phyloP scores from a whole-genome alignment of 1,139 yeast species.

The Groenewaldozyma sp. region DNA sequence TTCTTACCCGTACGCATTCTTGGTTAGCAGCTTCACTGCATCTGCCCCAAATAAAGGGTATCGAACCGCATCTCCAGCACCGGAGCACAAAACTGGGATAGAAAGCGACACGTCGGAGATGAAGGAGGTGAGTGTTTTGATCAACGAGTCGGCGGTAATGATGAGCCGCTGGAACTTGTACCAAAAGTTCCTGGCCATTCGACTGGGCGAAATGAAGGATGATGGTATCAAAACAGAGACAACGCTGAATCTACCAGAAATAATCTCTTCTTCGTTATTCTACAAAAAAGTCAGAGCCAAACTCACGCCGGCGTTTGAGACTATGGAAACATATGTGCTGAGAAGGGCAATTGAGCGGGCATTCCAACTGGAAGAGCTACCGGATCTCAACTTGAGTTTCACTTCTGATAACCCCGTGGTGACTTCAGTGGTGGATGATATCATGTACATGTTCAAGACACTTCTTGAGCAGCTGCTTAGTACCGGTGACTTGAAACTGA shows the following conservation, averaged over 20 bases:
- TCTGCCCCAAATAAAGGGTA: conserved; percentile 2
- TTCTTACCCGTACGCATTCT: conserved; percentile 42
- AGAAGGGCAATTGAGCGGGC: conserved; percentile 78
- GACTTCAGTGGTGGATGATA: conserved; percentile 81
- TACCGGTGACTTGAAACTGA: conserved; percentile 49
- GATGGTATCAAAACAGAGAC: conserved; percentile 6
- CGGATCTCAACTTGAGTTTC: conserved; percentile 32
- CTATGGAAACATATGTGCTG: conserved; percentile 55
- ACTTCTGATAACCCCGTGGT: conserved; percentile 52
- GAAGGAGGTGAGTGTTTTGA: conserved; percentile 45
- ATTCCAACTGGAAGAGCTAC: conserved; percentile 67
- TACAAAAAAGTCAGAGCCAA: conserved; percentile 46
- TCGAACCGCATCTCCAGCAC: conserved; percentile 12
- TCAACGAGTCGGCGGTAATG: conserved; percentile 65
- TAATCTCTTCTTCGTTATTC: conserved; percentile 49
- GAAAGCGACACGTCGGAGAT: conserved; percentile 29
- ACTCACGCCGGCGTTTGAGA: conserved; percentile 54
- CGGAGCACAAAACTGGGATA: background rate
- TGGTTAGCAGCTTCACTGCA: conserved; percentile 28
- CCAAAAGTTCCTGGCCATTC: conserved; percentile 59
- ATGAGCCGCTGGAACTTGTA: conserved; percentile 84
- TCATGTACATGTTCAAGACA: conserved; percentile 63
- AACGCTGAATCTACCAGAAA: conserved; percentile 29
- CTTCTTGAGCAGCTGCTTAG: conserved; percentile 50
- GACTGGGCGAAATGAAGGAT: conserved; percentile 35